Evolutionary conservation across 306 rosid genomes (phyloP).

Genomic region (Ceratonia siliqua): DNA sequence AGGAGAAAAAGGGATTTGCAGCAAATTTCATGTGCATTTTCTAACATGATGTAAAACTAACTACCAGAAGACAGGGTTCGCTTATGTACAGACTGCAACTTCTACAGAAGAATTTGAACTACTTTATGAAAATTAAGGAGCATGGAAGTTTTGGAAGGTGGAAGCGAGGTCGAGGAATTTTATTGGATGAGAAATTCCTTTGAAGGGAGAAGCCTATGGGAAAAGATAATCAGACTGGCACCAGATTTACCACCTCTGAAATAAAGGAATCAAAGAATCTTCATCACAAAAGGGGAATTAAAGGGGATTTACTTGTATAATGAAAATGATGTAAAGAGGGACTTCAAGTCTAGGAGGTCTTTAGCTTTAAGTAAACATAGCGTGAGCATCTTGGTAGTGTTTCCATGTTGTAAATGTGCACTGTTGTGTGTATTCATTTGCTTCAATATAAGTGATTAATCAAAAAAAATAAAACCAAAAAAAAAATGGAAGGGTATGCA

Average conservation of each 20-base stretch:
- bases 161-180: not conserved
- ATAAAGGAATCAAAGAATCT: not conserved
- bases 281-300: not conserved
- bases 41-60: not conserved
- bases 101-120: conserved; percentile 7
- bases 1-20: conserved; percentile 13
- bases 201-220: not conserved
- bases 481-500: not conserved
- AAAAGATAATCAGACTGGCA: not conserved
- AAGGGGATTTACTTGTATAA: not conserved
- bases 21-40: conserved; percentile 1
- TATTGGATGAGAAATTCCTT: not conserved
- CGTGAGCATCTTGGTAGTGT: not conserved
- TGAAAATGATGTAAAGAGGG: not conserved
- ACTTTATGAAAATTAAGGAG: not conserved
- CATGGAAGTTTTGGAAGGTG: not conserved
- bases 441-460: conserved; percentile 13
- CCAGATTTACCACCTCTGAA: not conserved
- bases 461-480: not conserved
- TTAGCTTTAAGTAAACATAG: not conserved
- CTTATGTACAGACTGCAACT: not conserved
- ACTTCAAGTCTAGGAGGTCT: not conserved
- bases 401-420: not conserved
- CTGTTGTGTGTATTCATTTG: not conserved
- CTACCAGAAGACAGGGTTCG: conserved; percentile 22